phyloP scores from a whole-genome alignment of 352 stramenopile genomes.

The Pythium phragmitis region DNA sequence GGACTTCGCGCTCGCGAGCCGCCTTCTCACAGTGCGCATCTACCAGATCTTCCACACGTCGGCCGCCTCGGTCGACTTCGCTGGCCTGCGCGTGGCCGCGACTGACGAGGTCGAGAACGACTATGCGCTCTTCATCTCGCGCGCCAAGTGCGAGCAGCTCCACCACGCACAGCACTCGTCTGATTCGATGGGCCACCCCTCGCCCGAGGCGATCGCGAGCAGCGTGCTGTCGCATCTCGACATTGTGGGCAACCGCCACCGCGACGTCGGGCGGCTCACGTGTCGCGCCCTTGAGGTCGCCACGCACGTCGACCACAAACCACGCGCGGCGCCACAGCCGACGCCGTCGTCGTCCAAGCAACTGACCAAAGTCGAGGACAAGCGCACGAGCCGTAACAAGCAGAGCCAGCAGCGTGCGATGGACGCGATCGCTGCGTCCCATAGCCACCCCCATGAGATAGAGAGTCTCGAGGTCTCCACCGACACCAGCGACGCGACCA shows the following conservation, averaged over 20 bases:
- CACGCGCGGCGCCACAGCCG: conserved; percentile 34
- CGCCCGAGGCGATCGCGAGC: conserved; percentile 39
- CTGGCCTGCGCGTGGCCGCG: conserved; percentile 51
- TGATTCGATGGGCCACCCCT: not conserved
- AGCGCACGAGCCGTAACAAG: conserved; percentile 46
- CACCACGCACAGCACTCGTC: conserved; percentile 22
- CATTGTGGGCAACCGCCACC: conserved; percentile 67
- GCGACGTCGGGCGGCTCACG: conserved; percentile 56
- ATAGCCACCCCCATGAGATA: conserved; percentile 2
- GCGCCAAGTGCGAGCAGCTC: conserved; percentile 47
- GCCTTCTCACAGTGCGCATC: conserved; percentile 23
- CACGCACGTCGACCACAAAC: conserved; percentile 40
- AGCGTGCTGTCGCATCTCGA: conserved; percentile 53
- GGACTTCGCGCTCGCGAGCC: conserved; percentile 17
- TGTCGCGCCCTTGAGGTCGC: conserved; percentile 43
- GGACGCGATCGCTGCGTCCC: conserved; percentile 43
- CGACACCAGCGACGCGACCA: not conserved
- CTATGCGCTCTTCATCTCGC: conserved; percentile 54
- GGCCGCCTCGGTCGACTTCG: conserved; percentile 9
- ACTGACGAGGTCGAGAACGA: conserved; percentile 69
- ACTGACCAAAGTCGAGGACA: conserved; percentile 48
- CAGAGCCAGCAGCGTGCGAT: conserved; percentile 42
- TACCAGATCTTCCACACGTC: conserved; percentile 23
- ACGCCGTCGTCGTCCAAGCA: conserved; percentile 33
- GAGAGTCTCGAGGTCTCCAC: too few relatives aligned